These are phyloP conservation scores for Adansonia gregorii DNA, from an alignment of 441 rosid species.

Conservation along the genomic window DNA sequence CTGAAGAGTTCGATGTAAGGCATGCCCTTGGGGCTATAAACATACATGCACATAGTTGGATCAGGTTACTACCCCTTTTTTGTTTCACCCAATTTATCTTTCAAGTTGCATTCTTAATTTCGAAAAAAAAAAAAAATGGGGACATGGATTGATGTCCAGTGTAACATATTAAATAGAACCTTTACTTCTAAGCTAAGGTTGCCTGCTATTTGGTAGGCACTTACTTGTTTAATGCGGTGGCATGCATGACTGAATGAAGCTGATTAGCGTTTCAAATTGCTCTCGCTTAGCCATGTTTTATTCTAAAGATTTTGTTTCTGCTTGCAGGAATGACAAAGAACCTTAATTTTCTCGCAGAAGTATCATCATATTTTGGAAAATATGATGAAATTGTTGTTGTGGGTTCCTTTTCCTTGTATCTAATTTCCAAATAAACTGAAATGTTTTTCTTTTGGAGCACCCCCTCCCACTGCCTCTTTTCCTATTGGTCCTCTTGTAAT, in stretches of 20 bases:
- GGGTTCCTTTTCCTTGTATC: conserved; percentile 27
- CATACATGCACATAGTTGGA: conserved; percentile 78
- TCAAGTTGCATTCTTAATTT: not conserved
- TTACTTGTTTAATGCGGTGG: not conserved
- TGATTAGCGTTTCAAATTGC: not conserved
- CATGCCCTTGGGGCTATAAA: conserved; percentile 80
- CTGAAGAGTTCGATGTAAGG: conserved; percentile 79
- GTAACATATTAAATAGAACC: not conserved
- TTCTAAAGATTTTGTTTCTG: not conserved
- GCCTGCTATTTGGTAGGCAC: not conserved
- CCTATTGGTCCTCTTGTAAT: not conserved
- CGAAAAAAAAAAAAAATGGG: not conserved
- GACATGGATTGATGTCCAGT: not conserved
- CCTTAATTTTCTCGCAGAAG: conserved; percentile 61
- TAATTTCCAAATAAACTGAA: not conserved
- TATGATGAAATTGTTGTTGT: conserved; percentile 84
- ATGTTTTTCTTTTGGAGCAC: not conserved
- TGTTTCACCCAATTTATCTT: not conserved
- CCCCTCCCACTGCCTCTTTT: not conserved
- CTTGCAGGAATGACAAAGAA: conserved; percentile 73
- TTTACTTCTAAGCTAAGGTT: conserved; percentile 10
- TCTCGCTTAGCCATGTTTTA: not conserved
- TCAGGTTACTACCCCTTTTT: conserved; percentile 53
- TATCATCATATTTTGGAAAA: conserved; percentile 58
- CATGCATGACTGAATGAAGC: not conserved